Evolutionary conservation across 495 filamentous ascomycete genomes (phyloP).

Genomic region (Aspergillus taichungensis): DNA sequence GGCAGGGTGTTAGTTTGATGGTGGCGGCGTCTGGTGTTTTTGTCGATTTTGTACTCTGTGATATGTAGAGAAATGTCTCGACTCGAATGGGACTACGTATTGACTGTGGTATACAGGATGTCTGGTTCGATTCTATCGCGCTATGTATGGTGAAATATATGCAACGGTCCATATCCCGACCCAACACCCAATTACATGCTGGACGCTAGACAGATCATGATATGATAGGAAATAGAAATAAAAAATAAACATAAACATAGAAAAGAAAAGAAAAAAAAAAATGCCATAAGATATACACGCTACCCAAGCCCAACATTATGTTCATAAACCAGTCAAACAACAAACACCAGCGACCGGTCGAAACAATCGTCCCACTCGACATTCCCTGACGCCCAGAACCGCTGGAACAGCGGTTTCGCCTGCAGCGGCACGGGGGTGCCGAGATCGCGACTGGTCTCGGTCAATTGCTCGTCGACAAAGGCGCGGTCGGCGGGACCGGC

Average conservation of each 20-base stretch:
- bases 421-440: conserved; percentile 11
- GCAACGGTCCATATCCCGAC: too few relatives aligned
- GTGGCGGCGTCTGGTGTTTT: too few relatives aligned
- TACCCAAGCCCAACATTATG: too few relatives aligned
- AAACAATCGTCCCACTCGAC: conserved; percentile 28
- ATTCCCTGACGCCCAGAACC: conserved; percentile 21
- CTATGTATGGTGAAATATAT: too few relatives aligned
- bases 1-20: too few relatives aligned
- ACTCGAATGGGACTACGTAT: too few relatives aligned
- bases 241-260: not conserved
- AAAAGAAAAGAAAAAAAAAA: not conserved
- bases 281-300: not conserved
- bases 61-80: too few relatives aligned
- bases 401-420: conserved; percentile 15
- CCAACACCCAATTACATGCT: too few relatives aligned
- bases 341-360: conserved; percentile 13
- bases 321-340: not conserved
- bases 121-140: too few relatives aligned
- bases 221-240: not conserved
- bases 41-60: too few relatives aligned
- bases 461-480: conserved; percentile 12
- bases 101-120: too few relatives aligned
- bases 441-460: conserved; percentile 10
- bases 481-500: conserved; percentile 8
- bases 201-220: too few relatives aligned